phyloP scores from a whole-genome alignment of 2,329 filamentous ascomycete genomes.

The Podosphaera xanthii region DNA sequence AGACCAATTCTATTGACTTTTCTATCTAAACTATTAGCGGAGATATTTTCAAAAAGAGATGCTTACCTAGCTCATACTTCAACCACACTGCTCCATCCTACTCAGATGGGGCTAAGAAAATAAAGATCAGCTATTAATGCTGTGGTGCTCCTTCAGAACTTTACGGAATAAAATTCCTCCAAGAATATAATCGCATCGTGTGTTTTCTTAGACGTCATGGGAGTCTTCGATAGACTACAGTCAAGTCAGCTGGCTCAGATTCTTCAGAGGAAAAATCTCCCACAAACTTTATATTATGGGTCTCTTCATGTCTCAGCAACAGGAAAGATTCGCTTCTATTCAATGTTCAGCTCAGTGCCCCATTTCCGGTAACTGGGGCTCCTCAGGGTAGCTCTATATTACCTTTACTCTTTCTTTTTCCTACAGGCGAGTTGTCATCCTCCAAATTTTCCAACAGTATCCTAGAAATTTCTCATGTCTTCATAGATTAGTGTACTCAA shows the following conservation, averaged over 20 bases:
- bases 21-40: not conserved
- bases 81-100: not conserved
- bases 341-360: not conserved
- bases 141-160: not conserved
- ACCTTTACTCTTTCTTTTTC: not conserved
- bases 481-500: too few species aligned
- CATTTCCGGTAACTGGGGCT: not conserved
- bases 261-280: not conserved
- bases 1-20: not conserved
- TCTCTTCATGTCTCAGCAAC: not conserved
- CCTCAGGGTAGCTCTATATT: not conserved
- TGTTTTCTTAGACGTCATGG: not conserved
- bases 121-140: not conserved
- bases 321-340: not conserved
- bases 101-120: conserved; percentile 1
- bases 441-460: not conserved
- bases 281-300: not conserved
- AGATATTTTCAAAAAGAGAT: not conserved
- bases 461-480: not conserved
- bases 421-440: not conserved
- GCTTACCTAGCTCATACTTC: not conserved
- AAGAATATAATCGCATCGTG: not conserved
- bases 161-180: not conserved
- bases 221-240: not conserved
- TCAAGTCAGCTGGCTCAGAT: not conserved